Evolutionary conservation across 805 yeast species (phyloP), one percentile per base, ranked within the genome.

Genomic region (Priceomyces melissophilus): DNA sequence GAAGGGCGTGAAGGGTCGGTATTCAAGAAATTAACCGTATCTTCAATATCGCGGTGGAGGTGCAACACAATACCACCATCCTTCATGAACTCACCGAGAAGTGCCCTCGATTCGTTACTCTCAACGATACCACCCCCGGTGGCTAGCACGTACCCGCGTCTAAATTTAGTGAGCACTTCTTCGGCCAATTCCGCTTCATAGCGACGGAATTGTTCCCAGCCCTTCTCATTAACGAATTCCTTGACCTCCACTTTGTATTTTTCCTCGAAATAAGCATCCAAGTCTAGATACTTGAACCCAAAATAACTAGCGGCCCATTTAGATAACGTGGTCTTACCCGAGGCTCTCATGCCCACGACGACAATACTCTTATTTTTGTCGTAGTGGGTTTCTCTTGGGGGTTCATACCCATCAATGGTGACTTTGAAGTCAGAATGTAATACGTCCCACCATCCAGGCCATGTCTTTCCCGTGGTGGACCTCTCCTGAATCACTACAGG

Each of bases 391-490:
- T 49, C 43, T 52, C 47, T 45, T 9, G 61, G 53, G 4, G 76
- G 74, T 55, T 86, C 95, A 52, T 71, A 72, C 17, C 99, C 99
- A 53, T 81, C 84, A 29, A 93, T 62, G 9, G 63, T 54, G 17
- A 78, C 84, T 14, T 80, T 75, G 53, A 93, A 78, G 36, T 74
- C 65, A 37, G 84, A 76, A 58, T 82, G 89, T 47, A 93, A 70
- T 28, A 82, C 76, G 65, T 93, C 99, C 99, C 99, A 93, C 99
- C 99, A 93, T 30, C 97, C 98, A 14, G 99, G 99, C 99, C 99
- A 93, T 0, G 99, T 93, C 69, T 93, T 93, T 42, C 91, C 95
- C 1, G 96, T 95, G 59, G 97, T 88, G 17, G 84, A 78, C 65
- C 97, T 81, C 57, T 91, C 96, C 50, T 83, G 79, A 44, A 93